Percentiles rank a stretch among this genome's conserved stretches.
These are phyloP conservation scores for Drechslera avenae DNA, from an alignment of 2,329 filamentous ascomycete genomes.

Conservation along the genomic window DNA sequence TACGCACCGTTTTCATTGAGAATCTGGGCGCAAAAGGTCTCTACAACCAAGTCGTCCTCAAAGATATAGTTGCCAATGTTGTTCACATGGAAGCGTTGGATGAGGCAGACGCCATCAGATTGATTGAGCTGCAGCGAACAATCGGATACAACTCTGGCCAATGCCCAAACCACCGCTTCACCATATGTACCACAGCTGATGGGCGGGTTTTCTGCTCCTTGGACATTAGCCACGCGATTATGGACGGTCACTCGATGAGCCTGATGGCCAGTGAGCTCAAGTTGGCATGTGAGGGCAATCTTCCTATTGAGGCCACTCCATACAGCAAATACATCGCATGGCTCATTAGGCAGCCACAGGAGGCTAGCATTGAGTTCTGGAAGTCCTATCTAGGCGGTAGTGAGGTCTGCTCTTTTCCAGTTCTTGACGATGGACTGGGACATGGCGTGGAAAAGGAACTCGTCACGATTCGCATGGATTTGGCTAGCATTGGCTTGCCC, in stretches of 20 bases:
- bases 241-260: conserved; percentile 45
- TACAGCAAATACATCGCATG: conserved; percentile 44
- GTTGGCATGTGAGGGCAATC: conserved; percentile 31
- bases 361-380: conserved; percentile 40
- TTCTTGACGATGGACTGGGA: conserved; percentile 31
- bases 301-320: conserved; percentile 31
- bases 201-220: conserved; percentile 33
- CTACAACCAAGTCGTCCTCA: conserved; percentile 43
- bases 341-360: conserved; percentile 31
- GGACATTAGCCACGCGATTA: conserved; percentile 45
- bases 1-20: conserved; percentile 43
- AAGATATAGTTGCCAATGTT: conserved; percentile 30
- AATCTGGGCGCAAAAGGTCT: conserved; percentile 37
- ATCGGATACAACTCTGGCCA: conserved; percentile 31
- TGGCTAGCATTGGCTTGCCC: conserved; percentile 31
- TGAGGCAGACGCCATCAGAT: conserved; percentile 26
- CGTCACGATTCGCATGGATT: conserved; percentile 36
- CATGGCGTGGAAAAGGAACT: conserved; percentile 25
- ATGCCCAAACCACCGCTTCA: conserved; percentile 41
- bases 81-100: conserved; percentile 28
- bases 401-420: conserved; percentile 42
- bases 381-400: conserved; percentile 37
- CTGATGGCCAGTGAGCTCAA: conserved; percentile 36
- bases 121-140: conserved; percentile 29
- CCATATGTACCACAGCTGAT: conserved; percentile 33